Evolutionary conservation across 2,329 filamentous ascomycete genomes (phyloP).

Genomic region (Phyllosticta citrichinensis): DNA sequence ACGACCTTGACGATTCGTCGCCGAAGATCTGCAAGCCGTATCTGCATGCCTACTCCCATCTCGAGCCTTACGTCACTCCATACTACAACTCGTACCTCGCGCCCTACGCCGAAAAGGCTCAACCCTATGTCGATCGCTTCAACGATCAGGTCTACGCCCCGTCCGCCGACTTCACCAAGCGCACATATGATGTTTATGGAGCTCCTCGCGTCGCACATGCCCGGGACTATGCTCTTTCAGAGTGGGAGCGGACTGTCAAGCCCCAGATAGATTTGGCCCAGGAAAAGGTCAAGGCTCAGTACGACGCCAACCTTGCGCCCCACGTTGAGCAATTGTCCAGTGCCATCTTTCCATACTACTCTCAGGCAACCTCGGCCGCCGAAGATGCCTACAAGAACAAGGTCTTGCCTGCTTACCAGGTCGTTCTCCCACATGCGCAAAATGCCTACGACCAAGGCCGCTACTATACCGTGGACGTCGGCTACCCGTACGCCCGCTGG

Average conservation of each 20-base stretch:
- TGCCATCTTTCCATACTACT: conserved; percentile 61
- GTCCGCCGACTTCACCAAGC: conserved; percentile 51
- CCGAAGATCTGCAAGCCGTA: conserved; percentile 79
- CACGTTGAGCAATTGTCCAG: conserved; percentile 55
- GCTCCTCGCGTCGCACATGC: conserved; percentile 62
- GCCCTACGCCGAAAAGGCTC: conserved; percentile 66
- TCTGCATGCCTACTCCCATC: conserved; percentile 51
- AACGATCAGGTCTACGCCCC: conserved; percentile 59
- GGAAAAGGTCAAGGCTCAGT: conserved; percentile 51
- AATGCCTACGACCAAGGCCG: conserved; percentile 59
- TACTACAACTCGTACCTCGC: conserved; percentile 80
- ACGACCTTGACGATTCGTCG: conserved; percentile 57
- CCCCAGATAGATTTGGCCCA: conserved; percentile 63
- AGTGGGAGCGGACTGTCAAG: conserved; percentile 71
- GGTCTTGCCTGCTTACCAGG: conserved; percentile 64
- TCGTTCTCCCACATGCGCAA: conserved; percentile 62
- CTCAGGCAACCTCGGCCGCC: conserved; percentile 51
- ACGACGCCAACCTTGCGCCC: conserved; percentile 61
- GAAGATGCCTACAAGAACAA: conserved; percentile 61
- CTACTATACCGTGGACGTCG: conserved; percentile 56
- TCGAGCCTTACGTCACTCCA: conserved; percentile 67
- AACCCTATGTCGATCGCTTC: conserved; percentile 57
- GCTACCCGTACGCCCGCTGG: conserved; percentile 62
- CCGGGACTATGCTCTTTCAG: conserved; percentile 52
- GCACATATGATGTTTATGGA: conserved; percentile 57